Conservation (phyloP, 306 rosid species). For the Abrus pulchellus region DNA sequence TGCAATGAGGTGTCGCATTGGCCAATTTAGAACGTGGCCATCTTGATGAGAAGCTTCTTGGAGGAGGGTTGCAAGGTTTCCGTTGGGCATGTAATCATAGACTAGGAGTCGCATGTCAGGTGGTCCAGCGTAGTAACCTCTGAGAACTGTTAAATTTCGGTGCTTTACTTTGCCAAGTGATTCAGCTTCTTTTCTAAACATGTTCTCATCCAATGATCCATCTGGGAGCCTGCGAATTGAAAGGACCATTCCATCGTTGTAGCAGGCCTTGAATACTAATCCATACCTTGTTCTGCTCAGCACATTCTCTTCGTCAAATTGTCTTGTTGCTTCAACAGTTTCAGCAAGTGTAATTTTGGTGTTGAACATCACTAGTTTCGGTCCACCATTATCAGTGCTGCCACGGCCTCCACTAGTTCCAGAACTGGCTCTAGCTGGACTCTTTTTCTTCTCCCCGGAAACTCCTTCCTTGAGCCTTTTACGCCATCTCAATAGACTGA, state of each 20-base stretch:
- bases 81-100: constrained; percentile 97
- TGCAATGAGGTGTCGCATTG: constrained; percentile 98
- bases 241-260: constrained; percentile 93
- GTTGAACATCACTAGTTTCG: constrained; percentile 91
- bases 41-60: constrained; percentile 99
- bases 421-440: constrained; percentile 87
- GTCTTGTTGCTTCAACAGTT: constrained; percentile 88
- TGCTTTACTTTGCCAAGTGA: constrained; percentile 78
- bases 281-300: constrained; percentile 85
- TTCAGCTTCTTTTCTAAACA: constrained; percentile 91
- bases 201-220: constrained; percentile 75
- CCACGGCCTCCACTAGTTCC: constrained; percentile 88
- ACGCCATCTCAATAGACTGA: constrained; percentile 86
- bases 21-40: constrained; percentile 97
- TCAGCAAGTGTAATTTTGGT: constrained; percentile 88
- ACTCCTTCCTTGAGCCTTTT: constrained; percentile 71
- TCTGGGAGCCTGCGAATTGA: constrained; percentile 85
- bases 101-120: constrained; percentile 80
- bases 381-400: constrained; percentile 87
- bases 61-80: constrained; percentile 95
- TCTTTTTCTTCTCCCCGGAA: constrained; percentile 80
- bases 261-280: constrained; percentile 86
- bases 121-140: constrained; percentile 88
- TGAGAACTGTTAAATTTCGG: constrained; percentile 90
- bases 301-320: constrained; percentile 96